Percentiles rank a stretch among this genome's conserved stretches.
phyloP scores from a whole-genome alignment of 495 filamentous ascomycete genomes.

The Hyaloscypha bicolor region DNA sequence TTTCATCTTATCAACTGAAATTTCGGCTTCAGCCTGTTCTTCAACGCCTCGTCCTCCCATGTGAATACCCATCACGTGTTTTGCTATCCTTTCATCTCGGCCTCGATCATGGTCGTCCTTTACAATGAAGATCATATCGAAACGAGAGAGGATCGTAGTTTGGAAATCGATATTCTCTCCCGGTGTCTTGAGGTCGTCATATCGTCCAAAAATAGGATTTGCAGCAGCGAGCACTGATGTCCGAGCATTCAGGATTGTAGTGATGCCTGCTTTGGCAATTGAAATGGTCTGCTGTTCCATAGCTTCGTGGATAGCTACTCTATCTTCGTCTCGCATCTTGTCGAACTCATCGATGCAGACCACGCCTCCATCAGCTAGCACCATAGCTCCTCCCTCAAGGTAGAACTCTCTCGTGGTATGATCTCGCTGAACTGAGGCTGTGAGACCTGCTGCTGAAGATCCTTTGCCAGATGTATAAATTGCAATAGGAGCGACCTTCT shows the following conservation, averaged over 20 bases:
- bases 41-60: slow-evolving; percentile 89
- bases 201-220: slow-evolving; percentile 96
- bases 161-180: slow-evolving; percentile 99
- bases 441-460: slow-evolving; percentile 97
- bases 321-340: slow-evolving; percentile 99
- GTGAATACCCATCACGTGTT: slow-evolving; percentile 96
- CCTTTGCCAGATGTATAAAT: slow-evolving; percentile 99
- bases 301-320: slow-evolving; percentile 98
- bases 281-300: slow-evolving; percentile 99
- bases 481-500: slow-evolving; percentile 94
- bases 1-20: slow-evolving; percentile 95
- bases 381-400: slow-evolving; percentile 98
- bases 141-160: slow-evolving; percentile 96
- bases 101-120: slow-evolving; percentile 90
- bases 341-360: slow-evolving; percentile 99
- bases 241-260: slow-evolving; percentile 94
- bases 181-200: slow-evolving; percentile 96
- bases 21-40: slow-evolving; percentile 81
- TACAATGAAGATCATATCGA: slow-evolving; percentile 99
- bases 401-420: slow-evolving; percentile 93
- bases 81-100: slow-evolving; percentile 91
- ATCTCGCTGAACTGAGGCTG: slow-evolving; percentile 95
- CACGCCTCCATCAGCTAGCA: slow-evolving; percentile 94
- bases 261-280: slow-evolving; percentile 98
- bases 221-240: slow-evolving; percentile 96